Percentiles rank a stretch among this genome's conserved stretches.
Conservation (phyloP, 768 basidiomycete genomes). For the Hirschioporus abietinus region DNA sequence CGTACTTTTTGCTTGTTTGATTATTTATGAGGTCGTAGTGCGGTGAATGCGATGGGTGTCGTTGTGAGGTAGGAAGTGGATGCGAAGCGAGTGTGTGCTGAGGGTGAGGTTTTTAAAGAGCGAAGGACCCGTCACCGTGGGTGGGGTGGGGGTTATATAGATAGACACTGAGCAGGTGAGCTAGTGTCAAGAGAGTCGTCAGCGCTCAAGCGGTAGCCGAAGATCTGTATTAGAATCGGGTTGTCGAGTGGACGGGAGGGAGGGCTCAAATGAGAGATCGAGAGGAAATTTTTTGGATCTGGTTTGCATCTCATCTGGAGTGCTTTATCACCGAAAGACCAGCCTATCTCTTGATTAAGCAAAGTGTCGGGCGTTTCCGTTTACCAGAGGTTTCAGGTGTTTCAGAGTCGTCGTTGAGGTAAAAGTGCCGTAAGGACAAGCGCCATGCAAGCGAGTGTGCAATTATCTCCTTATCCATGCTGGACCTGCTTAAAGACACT, state of each 20-base stretch:
- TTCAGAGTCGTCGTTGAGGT: neutral
- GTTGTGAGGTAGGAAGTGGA: too few species aligned
- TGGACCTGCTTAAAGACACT: neutral
- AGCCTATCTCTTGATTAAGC: neutral
- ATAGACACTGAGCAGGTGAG: neutral
- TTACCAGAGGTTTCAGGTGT: neutral
- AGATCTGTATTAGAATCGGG: neutral
- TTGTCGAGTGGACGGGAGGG: neutral
- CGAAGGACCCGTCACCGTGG: neutral
- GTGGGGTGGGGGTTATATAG: neutral
- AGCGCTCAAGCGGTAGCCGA: neutral
- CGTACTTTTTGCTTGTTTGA: too few species aligned
- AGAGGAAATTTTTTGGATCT: neutral
- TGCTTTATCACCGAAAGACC: neutral
- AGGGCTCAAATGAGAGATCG: neutral
- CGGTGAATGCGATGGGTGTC: too few species aligned
- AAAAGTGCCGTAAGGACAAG: neutral
- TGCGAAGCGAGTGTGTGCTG: constrained; percentile 1
- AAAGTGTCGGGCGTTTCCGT: neutral
- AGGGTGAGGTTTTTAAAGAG: neutral
- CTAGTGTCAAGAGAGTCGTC: neutral
- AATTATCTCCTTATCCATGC: too few species aligned
- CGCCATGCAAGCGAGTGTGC: neutral
- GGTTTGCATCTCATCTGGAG: too few species aligned
- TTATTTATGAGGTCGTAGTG: too few species aligned